Conservation (phyloP, 78 protist species). For the Guillardia theta region DNA sequence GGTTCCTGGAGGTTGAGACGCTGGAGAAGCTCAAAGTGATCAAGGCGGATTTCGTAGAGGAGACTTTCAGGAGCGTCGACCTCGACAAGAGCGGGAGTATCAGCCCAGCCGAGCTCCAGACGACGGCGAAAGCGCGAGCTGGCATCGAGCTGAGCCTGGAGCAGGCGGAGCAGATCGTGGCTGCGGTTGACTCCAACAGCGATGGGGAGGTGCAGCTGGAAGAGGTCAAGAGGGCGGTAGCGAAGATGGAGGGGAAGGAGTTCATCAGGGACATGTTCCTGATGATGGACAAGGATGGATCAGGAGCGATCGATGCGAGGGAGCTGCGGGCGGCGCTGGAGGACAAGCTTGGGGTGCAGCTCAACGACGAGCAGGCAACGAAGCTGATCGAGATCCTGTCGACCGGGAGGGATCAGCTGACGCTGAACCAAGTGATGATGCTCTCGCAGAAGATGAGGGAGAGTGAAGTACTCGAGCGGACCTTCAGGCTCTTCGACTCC, state of each 20-base stretch:
- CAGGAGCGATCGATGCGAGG: not conserved
- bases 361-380: too few species aligned
- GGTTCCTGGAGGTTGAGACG: not conserved
- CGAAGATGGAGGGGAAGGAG: not conserved
- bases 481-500: not conserved
- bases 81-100: not conserved
- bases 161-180: not conserved
- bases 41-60: not conserved
- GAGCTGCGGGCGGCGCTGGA: not conserved
- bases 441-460: not conserved
- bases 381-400: too few species aligned
- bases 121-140: not conserved
- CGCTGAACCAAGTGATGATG: not conserved
- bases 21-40: not conserved
- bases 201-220: not conserved
- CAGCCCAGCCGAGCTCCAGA: not conserved
- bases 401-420: not conserved
- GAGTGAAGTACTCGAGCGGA: not conserved
- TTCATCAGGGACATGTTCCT: not conserved
- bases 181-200: not conserved
- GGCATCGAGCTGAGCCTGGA: not conserved
- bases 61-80: not conserved
- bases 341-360: not conserved
- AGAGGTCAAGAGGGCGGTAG: too few species aligned
- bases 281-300: not conserved